Evolutionary conservation across 495 filamentous ascomycete genomes (phyloP), one percentile per base, ranked within the genome.

Genomic region (Penicillium nucicola): DNA sequence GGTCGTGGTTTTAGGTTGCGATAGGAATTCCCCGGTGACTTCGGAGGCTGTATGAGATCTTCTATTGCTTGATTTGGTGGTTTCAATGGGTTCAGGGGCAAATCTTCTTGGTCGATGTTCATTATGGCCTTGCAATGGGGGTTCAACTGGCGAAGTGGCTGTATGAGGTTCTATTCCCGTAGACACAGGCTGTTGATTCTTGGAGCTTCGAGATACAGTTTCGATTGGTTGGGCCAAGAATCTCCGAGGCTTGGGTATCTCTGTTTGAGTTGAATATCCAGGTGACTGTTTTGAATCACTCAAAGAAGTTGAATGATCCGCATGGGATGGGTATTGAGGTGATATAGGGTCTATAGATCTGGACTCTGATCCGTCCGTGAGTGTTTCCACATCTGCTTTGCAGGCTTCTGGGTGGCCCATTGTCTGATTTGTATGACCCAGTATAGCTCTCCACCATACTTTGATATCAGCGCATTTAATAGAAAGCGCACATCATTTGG

Each of bases 141-240:
- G 42, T 45, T 56, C 14, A 45, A 47, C 63, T 46, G 49, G 37
- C 4, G 22, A 20, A 2, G 12, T 25, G 32, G 25, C 25, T 22
- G 20, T 22, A 2, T 20, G 10, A 23, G 15, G 45, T 17, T 56
- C 40, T 51, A 12, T 34, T 39, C 22, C 7, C 2, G 3, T 43
- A 38, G 25, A 36, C 34, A 30, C 14, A 50, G 48, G 36, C 40
- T 43, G 45, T 72, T 79, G 66, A 13, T 71, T 75, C 52, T 75
- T 74, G 55, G 78, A 78, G 11, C 76, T 77, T 45, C 83, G 74
- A 14, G 81, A 76, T 8, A 79, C 76, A n/a, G 82, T 88, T 62
- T 88, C 85, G 39, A 87, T 78, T 5, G 85, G 77, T 56, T 90
- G 79, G 1, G 84, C 83, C 6, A 79, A 70, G 54, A 88, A 67